phyloP scores from a whole-genome alignment of 805 yeast species.

The Myxozyma neglecta region DNA sequence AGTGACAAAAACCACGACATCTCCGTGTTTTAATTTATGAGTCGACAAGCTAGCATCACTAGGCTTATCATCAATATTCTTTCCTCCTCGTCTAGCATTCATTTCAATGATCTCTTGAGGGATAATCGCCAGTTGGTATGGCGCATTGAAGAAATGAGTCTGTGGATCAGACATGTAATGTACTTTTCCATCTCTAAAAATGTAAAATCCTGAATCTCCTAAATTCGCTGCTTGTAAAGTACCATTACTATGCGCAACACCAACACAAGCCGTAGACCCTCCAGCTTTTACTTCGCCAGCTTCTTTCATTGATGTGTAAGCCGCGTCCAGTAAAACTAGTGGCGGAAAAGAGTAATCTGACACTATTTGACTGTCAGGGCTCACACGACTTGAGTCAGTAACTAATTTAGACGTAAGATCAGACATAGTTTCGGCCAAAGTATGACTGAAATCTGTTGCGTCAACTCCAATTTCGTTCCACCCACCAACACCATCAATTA shows the following conservation, averaged over 20 bases:
- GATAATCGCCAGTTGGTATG: conserved; percentile 83
- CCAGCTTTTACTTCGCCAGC: conserved; percentile 77
- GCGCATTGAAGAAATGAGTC: conserved; percentile 87
- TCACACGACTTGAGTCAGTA: conserved; percentile 6
- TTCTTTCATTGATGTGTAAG: conserved; percentile 55
- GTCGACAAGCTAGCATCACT: conserved; percentile 62
- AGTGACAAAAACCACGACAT: conserved; percentile 80
- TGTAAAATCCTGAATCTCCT: conserved; percentile 95
- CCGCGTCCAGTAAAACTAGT: conserved; percentile 51
- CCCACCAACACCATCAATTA: conserved; percentile 94
- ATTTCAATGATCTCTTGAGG: conserved; percentile 51
- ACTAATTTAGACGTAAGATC: conserved; percentile 31
- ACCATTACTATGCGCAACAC: conserved; percentile 58
- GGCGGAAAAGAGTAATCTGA: conserved; percentile 42
- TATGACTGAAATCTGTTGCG: conserved; percentile 82
- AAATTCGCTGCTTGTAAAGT: conserved; percentile 67
- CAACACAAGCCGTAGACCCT: conserved; percentile 90
- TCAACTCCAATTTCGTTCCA: conserved; percentile 93
- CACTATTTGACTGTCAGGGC: background rate
- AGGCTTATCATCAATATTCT: conserved; percentile 73
- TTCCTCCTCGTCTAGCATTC: conserved; percentile 36
- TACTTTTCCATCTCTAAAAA: conserved; percentile 65
- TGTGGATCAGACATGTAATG: conserved; percentile 71
- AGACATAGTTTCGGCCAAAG: conserved; percentile 62
- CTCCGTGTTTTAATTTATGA: conserved; percentile 67